A percentile compares a stretch with the other conserved stretches of the same genome.
phyloP scores from a whole-genome alignment of 2,329 filamentous ascomycete species.

The Talaromyces piceae region DNA sequence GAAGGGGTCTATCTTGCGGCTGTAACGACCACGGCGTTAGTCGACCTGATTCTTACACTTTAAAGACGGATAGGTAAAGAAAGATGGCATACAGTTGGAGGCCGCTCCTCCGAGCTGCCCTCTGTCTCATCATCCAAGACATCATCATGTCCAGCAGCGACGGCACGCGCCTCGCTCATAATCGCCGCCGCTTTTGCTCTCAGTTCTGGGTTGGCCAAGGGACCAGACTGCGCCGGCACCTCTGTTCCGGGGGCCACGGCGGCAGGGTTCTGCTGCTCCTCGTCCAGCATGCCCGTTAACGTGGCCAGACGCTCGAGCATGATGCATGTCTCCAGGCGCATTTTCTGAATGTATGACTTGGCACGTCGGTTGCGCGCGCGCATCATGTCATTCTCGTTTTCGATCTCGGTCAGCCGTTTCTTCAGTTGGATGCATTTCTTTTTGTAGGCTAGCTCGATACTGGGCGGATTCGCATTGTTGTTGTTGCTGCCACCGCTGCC shows the following conservation, averaged over 20 bases:
- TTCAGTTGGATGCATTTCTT: constrained; percentile 94
- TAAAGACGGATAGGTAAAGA: not conserved
- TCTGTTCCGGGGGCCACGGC: too few species aligned
- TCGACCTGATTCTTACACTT: not conserved
- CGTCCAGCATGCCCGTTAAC: constrained; percentile 36
- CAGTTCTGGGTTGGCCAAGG: constrained; percentile 12
- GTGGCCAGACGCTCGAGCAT: constrained; percentile 35
- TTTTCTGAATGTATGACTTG: constrained; percentile 80
- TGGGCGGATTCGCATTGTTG: constrained; percentile 59
- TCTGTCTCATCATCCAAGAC: constrained; percentile 37
- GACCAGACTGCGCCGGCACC: constrained; percentile 8
- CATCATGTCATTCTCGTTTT: constrained; percentile 80
- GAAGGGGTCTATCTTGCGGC: constrained; percentile 42
- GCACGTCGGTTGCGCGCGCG: constrained; percentile 71
- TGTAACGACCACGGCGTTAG: constrained; percentile 14
- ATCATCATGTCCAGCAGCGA: constrained; percentile 4
- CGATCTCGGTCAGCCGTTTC: constrained; percentile 82
- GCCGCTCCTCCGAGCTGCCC: constrained; percentile 38
- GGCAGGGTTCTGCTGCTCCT: constrained; percentile 22
- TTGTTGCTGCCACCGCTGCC: not conserved
- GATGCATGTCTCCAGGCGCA: constrained; percentile 57
- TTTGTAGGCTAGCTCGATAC: constrained; percentile 91
- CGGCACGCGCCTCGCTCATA: constrained; percentile 3
- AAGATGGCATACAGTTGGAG: constrained; percentile 29
- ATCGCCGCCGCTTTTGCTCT: constrained; percentile 9